These are phyloP conservation scores for Trichoderma sp. DNA, from an alignment of 2,329 filamentous ascomycete genomes.

Conservation along the genomic window DNA sequence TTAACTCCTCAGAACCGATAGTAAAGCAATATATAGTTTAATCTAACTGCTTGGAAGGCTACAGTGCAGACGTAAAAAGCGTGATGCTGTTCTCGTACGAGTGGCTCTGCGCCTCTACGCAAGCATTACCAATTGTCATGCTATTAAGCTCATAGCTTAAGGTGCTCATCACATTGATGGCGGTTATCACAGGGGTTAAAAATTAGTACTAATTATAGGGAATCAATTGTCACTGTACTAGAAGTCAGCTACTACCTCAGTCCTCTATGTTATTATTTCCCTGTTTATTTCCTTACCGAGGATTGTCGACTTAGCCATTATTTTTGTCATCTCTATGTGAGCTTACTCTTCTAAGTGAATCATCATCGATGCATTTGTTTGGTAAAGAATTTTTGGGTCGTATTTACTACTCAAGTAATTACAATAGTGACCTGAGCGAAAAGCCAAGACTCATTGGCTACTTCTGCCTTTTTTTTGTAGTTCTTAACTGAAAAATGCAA, in stretches of 20 bases:
- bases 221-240: no score
- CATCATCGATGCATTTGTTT: neutral
- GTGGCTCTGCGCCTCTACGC: neutral
- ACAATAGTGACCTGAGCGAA: neutral
- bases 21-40: neutral
- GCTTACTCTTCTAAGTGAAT: neutral
- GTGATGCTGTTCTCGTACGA: neutral
- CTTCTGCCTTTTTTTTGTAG: neutral
- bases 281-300: no score
- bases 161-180: neutral
- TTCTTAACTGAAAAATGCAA: neutral
- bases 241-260: no score
- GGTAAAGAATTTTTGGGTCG: neutral
- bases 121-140: neutral
- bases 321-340: neutral
- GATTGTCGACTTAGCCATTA: no score
- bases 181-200: no score
- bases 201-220: no score
- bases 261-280: no score
- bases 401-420: neutral
- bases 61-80: neutral
- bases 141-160: neutral
- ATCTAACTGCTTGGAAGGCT: neutral
- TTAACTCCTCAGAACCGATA: neutral
- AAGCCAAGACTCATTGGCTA: neutral